Conservation (phyloP, 371 early-diverging fungal genomes). For the Mucor indicus region DNA sequence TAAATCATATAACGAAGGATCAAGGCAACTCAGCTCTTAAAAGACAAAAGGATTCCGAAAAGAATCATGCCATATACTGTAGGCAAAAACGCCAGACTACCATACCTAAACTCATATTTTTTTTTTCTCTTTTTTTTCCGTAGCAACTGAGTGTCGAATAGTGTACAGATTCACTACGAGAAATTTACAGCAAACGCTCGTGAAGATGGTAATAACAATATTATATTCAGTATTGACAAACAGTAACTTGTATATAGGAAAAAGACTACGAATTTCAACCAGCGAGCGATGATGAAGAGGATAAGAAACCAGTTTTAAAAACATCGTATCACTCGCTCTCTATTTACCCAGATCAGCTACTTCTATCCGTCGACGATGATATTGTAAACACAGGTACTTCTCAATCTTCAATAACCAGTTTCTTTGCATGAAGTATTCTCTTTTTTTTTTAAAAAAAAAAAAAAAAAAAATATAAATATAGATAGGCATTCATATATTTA, state of each 20-base stretch:
- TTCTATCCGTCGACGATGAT: slow-evolving; percentile 16
- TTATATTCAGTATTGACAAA: no score
- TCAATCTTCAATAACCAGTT: no score
- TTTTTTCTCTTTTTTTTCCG: not conserved
- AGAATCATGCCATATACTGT: slow-evolving; percentile 3
- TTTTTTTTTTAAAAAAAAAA: not conserved
- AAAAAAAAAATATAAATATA: not conserved
- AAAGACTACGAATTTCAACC: slow-evolving; percentile 11
- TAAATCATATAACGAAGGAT: slow-evolving; percentile 1
- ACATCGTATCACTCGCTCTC: slow-evolving; percentile 9
- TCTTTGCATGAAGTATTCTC: no score
- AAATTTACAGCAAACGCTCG: slow-evolving; percentile 10
- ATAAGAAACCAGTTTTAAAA: slow-evolving; percentile 10
- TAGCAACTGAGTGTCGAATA: slow-evolving; percentile 19
- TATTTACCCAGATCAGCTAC: slow-evolving; percentile 16
- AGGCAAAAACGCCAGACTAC: not conserved
- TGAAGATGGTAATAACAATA: slow-evolving; percentile 4
- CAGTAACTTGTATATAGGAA: slow-evolving; percentile 3
- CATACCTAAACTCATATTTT: not conserved
- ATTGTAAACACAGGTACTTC: no score
- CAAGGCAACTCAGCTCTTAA: not conserved
- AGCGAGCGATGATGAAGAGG: slow-evolving; percentile 6
- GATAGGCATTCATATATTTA: no score
- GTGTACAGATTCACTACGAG: slow-evolving; percentile 9
- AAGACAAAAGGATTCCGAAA: not conserved